Base-by-base conservation (phyloP, 1,139 yeast genomes). In the Citeromyces hawaiiensis region DNA sequence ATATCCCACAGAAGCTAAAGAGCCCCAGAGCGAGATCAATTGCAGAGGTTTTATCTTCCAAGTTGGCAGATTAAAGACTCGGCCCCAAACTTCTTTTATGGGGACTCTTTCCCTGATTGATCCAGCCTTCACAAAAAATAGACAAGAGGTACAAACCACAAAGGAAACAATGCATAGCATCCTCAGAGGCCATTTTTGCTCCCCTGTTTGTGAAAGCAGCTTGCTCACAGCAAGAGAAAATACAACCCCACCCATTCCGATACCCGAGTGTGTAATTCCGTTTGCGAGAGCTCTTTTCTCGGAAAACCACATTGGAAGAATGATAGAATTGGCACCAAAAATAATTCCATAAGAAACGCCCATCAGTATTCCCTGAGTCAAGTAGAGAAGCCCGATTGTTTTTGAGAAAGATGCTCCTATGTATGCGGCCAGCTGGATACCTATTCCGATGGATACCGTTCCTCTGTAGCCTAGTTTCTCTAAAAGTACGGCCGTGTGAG, bases 131-230 rank as follows among this genome's bases (percentile, higher is more conserved):
- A 63, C 51, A 4, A 57, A 53, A 27, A 4, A 49, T 40, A 30
- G 7, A 30, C 34, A 30, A 13, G 10, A 14, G 6, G 17, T 5
- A 1, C 66, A 60, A 29, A 67, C 58, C 13, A 63, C 57, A 29
- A 70, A 54, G 4, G 34, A 30, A 3, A 30, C 34, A 4, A 30
- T 30, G 1, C 75, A 79, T 35, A 70, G 60, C 68, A 77, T 69
- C 44, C 88, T 59, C 43, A 80, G 60, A 0, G 87, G 80, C 87
- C 87, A 79, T 42, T 63, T 60, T 39, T 78, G 82, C 48, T 72
- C 63, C 0, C 82, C 80, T 5, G 76, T 65, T 13, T 56, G 46
- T 14, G 38, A 38, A 31, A 72, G 68, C 13, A 72, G 55, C 27
- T 55, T 57, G 44, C 66, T 63, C 11, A 65, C 53, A 16, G 68